A percentile compares a stretch with the other conserved stretches of the same genome.
phyloP scores from a whole-genome alignment of 805 yeast genomes.

The Suhomyces sp. region DNA sequence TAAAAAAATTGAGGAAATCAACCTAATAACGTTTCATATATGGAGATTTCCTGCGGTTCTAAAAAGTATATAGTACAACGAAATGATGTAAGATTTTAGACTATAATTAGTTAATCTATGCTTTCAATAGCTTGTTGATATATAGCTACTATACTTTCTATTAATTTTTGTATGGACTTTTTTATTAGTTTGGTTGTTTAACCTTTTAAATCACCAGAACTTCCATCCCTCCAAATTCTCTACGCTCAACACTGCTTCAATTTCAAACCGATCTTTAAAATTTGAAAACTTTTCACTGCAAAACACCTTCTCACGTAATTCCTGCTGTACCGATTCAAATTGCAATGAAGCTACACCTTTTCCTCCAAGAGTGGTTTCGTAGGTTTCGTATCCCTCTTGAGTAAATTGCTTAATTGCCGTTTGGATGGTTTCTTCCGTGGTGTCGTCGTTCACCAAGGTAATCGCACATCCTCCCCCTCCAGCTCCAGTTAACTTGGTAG shows the following conservation, averaged over 20 bases:
- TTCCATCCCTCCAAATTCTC: constrained; percentile 49
- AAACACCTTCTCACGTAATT: constrained; percentile 18
- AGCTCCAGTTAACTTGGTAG: constrained; percentile 95
- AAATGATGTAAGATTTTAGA: background rate
- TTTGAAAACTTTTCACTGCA: constrained; percentile 35
- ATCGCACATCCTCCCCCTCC: constrained; percentile 99
- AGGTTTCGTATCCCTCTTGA: constrained; percentile 64
- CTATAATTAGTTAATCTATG: too few relatives aligned
- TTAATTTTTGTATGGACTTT: too few relatives aligned
- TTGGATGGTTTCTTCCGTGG: constrained; percentile 32
- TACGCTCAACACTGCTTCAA: constrained; percentile 49
- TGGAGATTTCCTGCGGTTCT: too few relatives aligned
- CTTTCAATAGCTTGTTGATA: too few relatives aligned
- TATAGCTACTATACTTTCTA: constrained; percentile 30
- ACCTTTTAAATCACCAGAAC: too few relatives aligned
- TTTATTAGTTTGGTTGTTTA: too few relatives aligned
- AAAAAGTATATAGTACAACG: background rate
- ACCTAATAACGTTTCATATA: too few relatives aligned
- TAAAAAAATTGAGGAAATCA: too few relatives aligned
- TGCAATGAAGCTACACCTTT: constrained; percentile 70
- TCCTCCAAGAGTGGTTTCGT: constrained; percentile 83
- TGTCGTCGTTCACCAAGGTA: constrained; percentile 62
- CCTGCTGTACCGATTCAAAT: constrained; percentile 12
- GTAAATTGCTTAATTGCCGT: constrained; percentile 37
- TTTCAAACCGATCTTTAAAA: constrained; percentile 43